Percentiles rank a stretch among this genome's conserved stretches.
phyloP scores from a whole-genome alignment of 768 basidiomycete species.

The Xerocomellus dryophilus region DNA sequence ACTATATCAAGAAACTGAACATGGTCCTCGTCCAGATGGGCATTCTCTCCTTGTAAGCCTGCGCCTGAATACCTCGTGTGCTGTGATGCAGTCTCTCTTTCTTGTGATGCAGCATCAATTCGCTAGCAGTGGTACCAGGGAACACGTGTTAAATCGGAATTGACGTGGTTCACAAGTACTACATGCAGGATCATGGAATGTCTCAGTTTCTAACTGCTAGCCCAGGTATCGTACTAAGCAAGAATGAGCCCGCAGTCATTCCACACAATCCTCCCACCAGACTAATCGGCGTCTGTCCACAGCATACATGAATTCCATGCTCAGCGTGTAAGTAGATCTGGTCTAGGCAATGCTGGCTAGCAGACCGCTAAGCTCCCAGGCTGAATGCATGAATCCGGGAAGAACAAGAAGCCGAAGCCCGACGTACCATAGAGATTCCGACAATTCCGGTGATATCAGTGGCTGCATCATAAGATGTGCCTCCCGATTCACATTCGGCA shows the following conservation, averaged over 20 bases:
- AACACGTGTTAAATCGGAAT: background rate
- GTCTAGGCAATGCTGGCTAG: background rate
- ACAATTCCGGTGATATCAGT: conserved; percentile 14
- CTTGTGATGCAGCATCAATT: conserved; percentile 4
- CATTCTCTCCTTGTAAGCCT: conserved; percentile 16
- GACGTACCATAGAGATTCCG: conserved; percentile 14
- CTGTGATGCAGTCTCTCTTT: background rate
- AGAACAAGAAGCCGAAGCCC: background rate
- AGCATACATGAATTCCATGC: conserved; percentile 27
- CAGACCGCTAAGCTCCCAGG: background rate
- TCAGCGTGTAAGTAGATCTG: conserved; percentile 20
- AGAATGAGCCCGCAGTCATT: conserved; percentile 12
- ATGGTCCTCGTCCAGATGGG: conserved; percentile 21
- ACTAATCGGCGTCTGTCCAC: background rate
- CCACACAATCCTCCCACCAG: background rate
- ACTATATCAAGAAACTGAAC: conserved; percentile 15
- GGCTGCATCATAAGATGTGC: background rate
- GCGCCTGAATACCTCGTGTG: background rate
- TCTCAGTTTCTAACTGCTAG: conserved; percentile 6
- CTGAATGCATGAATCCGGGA: conserved; percentile 23
- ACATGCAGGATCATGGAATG: background rate
- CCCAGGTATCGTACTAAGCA: conserved; percentile 14
- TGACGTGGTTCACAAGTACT: conserved; percentile 14
- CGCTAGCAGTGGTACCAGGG: conserved; percentile 1
- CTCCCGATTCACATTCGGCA: too few species aligned